Evolutionary conservation across 2,329 filamentous ascomycete species (phyloP).

Genomic region (Aureobasidium sp.): DNA sequence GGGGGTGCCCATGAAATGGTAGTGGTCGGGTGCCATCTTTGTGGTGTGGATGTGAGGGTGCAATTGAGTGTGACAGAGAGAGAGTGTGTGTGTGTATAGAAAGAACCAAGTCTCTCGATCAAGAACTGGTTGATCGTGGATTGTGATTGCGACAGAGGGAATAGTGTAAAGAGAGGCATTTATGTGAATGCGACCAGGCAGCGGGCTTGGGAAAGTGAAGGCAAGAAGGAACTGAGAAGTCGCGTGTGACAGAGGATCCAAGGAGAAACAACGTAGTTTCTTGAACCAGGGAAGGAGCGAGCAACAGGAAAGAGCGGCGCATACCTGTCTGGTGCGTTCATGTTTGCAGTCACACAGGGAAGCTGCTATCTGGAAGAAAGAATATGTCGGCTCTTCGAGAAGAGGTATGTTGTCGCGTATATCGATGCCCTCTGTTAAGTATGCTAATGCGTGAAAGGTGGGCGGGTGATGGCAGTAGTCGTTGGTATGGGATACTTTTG

Average conservation of each 20-base stretch:
- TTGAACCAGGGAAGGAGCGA: background rate
- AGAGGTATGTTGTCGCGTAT: background rate
- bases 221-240: background rate
- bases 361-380: background rate
- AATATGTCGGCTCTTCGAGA: constrained; percentile 6
- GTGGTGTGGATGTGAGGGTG: background rate
- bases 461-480: background rate
- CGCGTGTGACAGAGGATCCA: background rate
- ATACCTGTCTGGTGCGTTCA: constrained; percentile 50
- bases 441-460: background rate
- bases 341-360: constrained; percentile 22
- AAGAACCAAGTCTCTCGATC: background rate
- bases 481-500: constrained; percentile 1
- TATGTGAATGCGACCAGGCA: background rate
- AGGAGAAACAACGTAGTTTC: background rate
- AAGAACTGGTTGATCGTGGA: background rate
- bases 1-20: constrained; percentile 17
- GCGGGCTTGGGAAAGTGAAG: background rate
- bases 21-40: constrained; percentile 12
- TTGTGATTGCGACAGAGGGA: background rate
- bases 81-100: background rate
- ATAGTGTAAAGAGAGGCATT: background rate
- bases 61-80: background rate
- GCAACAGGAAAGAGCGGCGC: constrained; percentile 19
- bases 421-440: background rate